phyloP scores from a whole-genome alignment of 2,329 filamentous ascomycete species.

The Cladosporium sp. region DNA sequence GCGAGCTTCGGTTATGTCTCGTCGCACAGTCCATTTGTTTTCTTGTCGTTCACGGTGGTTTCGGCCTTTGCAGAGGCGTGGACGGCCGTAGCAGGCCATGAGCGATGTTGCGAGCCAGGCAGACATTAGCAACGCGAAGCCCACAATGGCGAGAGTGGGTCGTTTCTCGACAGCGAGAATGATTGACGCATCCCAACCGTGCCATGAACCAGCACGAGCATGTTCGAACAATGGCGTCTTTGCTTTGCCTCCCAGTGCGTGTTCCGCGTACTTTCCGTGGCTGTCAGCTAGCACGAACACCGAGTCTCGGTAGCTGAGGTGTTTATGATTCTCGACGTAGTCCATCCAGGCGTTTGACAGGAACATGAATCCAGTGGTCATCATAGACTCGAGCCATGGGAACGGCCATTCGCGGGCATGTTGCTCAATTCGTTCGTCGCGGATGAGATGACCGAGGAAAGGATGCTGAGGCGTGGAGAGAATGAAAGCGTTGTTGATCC shows the following conservation, averaged over 20 bases:
- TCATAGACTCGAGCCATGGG: conserved; percentile 36
- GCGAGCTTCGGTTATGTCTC: neutral
- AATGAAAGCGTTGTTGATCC: conserved; percentile 37
- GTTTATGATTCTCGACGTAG: conserved; percentile 22
- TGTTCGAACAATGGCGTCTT: conserved; percentile 32
- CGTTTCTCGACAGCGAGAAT: conserved; percentile 25
- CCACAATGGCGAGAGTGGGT: neutral
- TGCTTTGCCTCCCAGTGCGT: conserved; percentile 32
- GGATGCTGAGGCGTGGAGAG: conserved; percentile 28
- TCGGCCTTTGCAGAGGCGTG: neutral
- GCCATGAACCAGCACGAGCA: conserved; percentile 33
- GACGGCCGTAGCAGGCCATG: neutral
- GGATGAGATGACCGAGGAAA: conserved; percentile 27
- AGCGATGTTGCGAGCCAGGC: neutral
- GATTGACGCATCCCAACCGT: conserved; percentile 30
- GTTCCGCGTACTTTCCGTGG: conserved; percentile 25
- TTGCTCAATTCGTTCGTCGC: conserved; percentile 19
- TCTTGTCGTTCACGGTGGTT: neutral
- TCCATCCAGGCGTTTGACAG: conserved; percentile 32
- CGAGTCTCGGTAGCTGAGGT: conserved; percentile 17
- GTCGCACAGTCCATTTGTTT: neutral
- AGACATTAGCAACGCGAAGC: neutral
- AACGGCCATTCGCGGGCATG: conserved; percentile 29
- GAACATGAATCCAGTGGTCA: conserved; percentile 34
- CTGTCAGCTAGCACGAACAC: conserved; percentile 31